These are phyloP conservation scores for Alternaria gansuensis DNA, from an alignment of 2,329 filamentous ascomycete species.

Conservation along the genomic window DNA sequence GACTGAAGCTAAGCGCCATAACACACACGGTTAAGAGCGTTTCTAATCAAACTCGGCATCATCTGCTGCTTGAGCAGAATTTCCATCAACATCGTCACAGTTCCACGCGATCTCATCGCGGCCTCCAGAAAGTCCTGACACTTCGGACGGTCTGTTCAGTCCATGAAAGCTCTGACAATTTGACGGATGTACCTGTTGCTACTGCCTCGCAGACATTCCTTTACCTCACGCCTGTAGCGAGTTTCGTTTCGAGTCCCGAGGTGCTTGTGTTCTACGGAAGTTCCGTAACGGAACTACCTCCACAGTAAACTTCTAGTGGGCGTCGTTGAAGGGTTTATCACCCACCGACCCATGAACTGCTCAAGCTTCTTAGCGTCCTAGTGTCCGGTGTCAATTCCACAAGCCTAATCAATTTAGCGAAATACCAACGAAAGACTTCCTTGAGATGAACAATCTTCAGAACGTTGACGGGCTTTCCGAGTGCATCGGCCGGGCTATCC, in stretches of 20 bases:
- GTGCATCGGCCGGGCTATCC: slow-evolving; percentile 41
- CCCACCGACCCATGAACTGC: neutral
- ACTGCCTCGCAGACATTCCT: neutral
- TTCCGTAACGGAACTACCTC: neutral
- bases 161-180: neutral
- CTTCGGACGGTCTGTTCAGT: slow-evolving; percentile 2
- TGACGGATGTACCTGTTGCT: neutral
- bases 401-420: neutral
- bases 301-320: slow-evolving; percentile 5
- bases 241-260: neutral
- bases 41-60: slow-evolving; percentile 7
- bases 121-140: neutral
- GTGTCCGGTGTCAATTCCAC: slow-evolving; percentile 8
- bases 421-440: neutral
- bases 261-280: neutral
- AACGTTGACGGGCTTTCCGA: slow-evolving; percentile 44
- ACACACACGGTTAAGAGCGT: slow-evolving; percentile 7
- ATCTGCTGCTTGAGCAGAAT: slow-evolving; percentile 24
- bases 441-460: slow-evolving; percentile 30
- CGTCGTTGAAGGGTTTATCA: neutral
- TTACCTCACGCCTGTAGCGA: neutral
- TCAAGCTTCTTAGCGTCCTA: slow-evolving; percentile 12
- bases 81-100: slow-evolving; percentile 14
- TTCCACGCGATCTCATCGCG: neutral
- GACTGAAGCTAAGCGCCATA: slow-evolving; percentile 17